Conservation (phyloP, 495 filamentous ascomycete genomes). For the Podospora tetraspora region DNA sequence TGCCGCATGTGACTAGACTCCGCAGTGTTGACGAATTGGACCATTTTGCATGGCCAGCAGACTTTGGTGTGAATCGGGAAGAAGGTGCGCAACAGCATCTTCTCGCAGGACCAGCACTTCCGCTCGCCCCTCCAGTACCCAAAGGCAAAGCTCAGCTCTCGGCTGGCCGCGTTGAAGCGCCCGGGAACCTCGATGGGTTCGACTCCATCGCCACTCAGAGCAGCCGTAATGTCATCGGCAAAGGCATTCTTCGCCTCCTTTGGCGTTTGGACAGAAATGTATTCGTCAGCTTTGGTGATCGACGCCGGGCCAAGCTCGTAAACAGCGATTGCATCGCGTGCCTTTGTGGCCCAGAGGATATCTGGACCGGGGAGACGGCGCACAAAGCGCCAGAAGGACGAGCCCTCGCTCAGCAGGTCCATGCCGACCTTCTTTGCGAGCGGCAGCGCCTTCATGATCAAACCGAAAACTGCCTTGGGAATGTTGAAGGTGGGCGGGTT, state of each 20-base stretch:
- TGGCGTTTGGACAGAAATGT: neutral
- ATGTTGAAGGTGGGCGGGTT: constrained; percentile 24
- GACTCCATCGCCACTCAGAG: constrained; percentile 19
- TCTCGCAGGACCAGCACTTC: constrained; percentile 12
- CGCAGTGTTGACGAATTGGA: constrained; percentile 9
- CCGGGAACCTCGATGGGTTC: neutral
- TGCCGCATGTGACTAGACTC: constrained; percentile 26
- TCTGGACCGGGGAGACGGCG: constrained; percentile 24
- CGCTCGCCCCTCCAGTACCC: constrained; percentile 6
- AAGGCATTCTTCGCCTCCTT: neutral
- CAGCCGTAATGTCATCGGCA: constrained; percentile 21
- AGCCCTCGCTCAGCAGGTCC: constrained; percentile 25
- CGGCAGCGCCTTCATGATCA: constrained; percentile 8
- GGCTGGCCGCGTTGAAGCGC: neutral
- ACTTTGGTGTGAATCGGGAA: neutral
- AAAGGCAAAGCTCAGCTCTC: neutral
- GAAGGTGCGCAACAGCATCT: neutral
- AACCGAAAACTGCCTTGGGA: constrained; percentile 19
- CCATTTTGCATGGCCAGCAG: constrained; percentile 26
- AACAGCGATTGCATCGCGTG: constrained; percentile 19
- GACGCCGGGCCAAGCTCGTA: neutral
- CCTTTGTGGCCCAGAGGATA: constrained; percentile 25
- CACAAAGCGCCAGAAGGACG: constrained; percentile 24
- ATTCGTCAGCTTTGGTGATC: neutral
- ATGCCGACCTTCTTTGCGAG: constrained; percentile 18